Evolutionary conservation across 1,139 yeast species (phyloP), one percentile per base, ranked within the genome.

Genomic region (Candida smagusa): DNA sequence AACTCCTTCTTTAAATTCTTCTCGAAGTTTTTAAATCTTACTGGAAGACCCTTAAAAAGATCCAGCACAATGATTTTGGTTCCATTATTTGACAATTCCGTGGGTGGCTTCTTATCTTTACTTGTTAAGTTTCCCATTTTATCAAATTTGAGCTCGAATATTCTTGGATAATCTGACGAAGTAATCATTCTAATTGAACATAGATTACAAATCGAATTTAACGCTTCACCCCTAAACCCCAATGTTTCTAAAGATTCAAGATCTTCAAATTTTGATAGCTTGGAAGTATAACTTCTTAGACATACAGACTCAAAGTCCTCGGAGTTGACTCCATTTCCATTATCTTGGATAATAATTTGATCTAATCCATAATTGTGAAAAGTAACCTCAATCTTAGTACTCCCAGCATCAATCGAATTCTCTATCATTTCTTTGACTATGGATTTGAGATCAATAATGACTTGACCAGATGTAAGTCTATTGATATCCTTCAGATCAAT

Each of bases 401-500:
- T 76, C 22, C 69, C 58, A 0, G 97, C 95, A 59, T 90, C 97
- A 7, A 92, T 65, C 31, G 95, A 67, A 55, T 92, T 92, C 52
- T 92, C 98, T 2, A 92, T 70, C 8, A 90, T 63, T 57, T 92
- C 98, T 54, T 92, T 92, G 25, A 84, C 79, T 0, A 87, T 84
- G 1, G 90, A 78, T 0, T 78, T 68, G 28, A 92, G 61, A 50
- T 87, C 96, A 6, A 82, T 77, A 19, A 92, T 85, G 12, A 92
- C 97, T 58, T 92, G 97, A 0, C 97, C 97, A 0, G 97, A 87
- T 0, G 97, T 88, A 40, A 92, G 77, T 42, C 74, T 70, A 47
- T 85, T 88, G 7, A 89, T 72, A 48, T 84, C 86, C 5, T 53
- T 48, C 3, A 39, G 41, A 26, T 64, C 63, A 6, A 83, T 78